These are phyloP conservation scores for Ceratocystis eucalypticola DNA, from an alignment of 2,329 filamentous ascomycete species.

Conservation along the genomic window DNA sequence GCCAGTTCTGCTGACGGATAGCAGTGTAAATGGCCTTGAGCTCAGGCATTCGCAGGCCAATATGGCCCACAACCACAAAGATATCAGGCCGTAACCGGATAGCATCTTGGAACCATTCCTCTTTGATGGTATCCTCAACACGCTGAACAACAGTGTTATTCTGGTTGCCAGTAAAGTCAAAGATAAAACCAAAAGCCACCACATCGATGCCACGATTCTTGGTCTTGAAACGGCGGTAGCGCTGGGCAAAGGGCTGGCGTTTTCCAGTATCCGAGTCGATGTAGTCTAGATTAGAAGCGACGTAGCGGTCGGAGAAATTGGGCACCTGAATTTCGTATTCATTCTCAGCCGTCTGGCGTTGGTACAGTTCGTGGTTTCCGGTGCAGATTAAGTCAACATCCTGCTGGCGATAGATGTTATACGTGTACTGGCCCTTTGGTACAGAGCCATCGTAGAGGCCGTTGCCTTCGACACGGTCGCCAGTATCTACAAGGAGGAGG, in stretches of 20 bases:
- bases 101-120: conserved; percentile 78
- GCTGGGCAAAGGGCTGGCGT: conserved; percentile 60
- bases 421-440: conserved; percentile 79
- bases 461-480: conserved; percentile 86
- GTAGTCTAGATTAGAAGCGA: conserved; percentile 90
- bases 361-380: conserved; percentile 93
- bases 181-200: conserved; percentile 84
- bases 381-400: conserved; percentile 71
- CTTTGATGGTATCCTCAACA: conserved; percentile 66
- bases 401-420: conserved; percentile 74
- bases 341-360: conserved; percentile 58
- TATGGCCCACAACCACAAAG: conserved; percentile 76
- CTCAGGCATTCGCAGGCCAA: conserved; percentile 68
- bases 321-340: conserved; percentile 73
- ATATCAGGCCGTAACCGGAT: conserved; percentile 76
- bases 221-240: conserved; percentile 82
- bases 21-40: conserved; percentile 64
- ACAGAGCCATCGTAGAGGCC: conserved; percentile 82
- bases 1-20: conserved; percentile 62
- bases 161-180: conserved; percentile 80
- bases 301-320: conserved; percentile 65
- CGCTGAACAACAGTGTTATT: conserved; percentile 79
- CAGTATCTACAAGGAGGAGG: conserved; percentile 86
- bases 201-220: conserved; percentile 76
- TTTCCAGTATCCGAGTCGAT: conserved; percentile 58